phyloP scores from a whole-genome alignment of 2,329 filamentous ascomycete genomes.

The Cladosporium sp. region DNA sequence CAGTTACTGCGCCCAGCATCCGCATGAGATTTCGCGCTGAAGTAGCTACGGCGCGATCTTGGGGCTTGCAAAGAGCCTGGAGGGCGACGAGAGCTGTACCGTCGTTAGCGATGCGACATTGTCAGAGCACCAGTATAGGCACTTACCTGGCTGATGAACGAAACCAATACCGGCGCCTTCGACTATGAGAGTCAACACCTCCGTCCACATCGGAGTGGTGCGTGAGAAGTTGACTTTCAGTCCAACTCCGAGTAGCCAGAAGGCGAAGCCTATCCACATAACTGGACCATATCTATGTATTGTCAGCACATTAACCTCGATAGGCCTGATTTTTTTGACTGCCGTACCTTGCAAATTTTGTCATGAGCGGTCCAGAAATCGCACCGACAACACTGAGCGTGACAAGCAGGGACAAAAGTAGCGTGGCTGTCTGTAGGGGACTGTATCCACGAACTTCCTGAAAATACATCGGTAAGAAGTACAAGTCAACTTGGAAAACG shows the following conservation, averaged over 20 bases:
- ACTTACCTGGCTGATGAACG: conserved; percentile 6
- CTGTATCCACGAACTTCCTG: conserved; percentile 34
- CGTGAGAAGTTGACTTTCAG: conserved; percentile 8
- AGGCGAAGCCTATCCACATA: conserved; percentile 1
- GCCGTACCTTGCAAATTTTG: conserved; percentile 3
- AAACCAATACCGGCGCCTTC: conserved; percentile 5
- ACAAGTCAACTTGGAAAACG: conserved; percentile 21
- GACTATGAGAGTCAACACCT: background rate
- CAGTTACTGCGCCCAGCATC: conserved; percentile 8
- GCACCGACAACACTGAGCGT: conserved; percentile 2
- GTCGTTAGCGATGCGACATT: background rate
- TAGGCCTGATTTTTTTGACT: too few species aligned
- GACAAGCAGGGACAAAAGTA: conserved; percentile 28
- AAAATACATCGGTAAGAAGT: conserved; percentile 37
- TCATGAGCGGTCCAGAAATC: conserved; percentile 5
- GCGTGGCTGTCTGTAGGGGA: conserved; percentile 34
- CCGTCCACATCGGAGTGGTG: background rate
- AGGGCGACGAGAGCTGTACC: conserved; percentile 1
- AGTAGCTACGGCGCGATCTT: conserved; percentile 3
- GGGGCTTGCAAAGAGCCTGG: conserved; percentile 3
- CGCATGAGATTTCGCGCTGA: conserved; percentile 3
- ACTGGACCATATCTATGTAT: background rate
- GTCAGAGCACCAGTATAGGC: background rate
- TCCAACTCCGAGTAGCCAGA: conserved; percentile 6
- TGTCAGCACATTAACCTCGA: too few species aligned